These are phyloP conservation scores for Immersiella caudata DNA, from an alignment of 495 filamentous ascomycete genomes.

Conservation along the genomic window DNA sequence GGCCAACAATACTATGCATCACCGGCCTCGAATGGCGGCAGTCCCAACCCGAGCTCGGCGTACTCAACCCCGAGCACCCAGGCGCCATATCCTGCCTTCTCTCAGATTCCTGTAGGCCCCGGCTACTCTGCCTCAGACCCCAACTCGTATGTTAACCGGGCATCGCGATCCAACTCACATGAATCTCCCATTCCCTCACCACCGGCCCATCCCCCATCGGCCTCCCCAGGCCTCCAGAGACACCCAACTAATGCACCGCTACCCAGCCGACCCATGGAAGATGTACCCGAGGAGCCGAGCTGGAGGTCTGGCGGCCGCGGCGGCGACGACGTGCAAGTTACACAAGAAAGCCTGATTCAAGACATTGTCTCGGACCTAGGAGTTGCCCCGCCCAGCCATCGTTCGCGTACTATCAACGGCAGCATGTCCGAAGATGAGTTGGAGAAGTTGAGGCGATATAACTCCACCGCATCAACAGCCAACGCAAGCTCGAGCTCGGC, in stretches of 20 bases:
- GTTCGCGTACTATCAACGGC: slow-evolving; percentile 37
- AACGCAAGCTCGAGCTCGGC: slow-evolving; percentile 30
- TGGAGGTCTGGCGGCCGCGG: slow-evolving; percentile 39
- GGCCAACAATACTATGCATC: slow-evolving; percentile 33
- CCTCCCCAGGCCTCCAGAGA: slow-evolving; percentile 43
- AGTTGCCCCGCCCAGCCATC: slow-evolving; percentile 35
- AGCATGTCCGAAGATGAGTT: slow-evolving; percentile 46
- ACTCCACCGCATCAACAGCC: slow-evolving; percentile 53
- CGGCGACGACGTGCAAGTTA: slow-evolving; percentile 39
- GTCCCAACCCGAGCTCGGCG: slow-evolving; percentile 26
- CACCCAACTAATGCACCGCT: slow-evolving; percentile 60
- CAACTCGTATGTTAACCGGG: slow-evolving; percentile 44
- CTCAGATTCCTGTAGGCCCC: slow-evolving; percentile 52
- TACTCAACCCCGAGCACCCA: slow-evolving; percentile 43
- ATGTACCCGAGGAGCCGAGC: slow-evolving; percentile 42
- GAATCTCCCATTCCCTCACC: slow-evolving; percentile 47
- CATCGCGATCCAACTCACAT: slow-evolving; percentile 48
- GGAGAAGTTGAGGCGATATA: slow-evolving; percentile 51
- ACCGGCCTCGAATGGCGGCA: slow-evolving; percentile 38
- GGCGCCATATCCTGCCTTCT: slow-evolving; percentile 49
- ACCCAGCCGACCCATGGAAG: slow-evolving; percentile 54
- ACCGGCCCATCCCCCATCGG: slow-evolving; percentile 32
- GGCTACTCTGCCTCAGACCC: slow-evolving; percentile 48
- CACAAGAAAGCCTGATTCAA: slow-evolving; percentile 56
- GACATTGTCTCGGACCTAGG: slow-evolving; percentile 58